Evolutionary conservation across 2,329 filamentous ascomycete genomes (phyloP).

Genomic region (Xylaria digitata): DNA sequence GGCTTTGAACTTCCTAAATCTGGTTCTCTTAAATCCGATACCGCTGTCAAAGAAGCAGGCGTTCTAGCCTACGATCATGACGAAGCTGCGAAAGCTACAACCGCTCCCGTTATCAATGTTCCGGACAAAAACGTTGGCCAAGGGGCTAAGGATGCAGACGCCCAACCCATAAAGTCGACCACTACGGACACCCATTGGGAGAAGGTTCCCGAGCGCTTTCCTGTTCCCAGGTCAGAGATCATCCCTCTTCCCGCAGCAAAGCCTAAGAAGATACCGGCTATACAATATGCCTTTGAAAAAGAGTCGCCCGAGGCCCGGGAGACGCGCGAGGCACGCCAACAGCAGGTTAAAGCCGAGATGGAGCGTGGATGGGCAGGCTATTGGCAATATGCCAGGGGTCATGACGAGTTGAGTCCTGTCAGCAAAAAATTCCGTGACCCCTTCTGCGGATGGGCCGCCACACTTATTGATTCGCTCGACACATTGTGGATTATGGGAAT

Average conservation of each 20-base stretch:
- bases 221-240: constrained; percentile 75
- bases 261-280: constrained; percentile 75
- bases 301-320: constrained; percentile 71
- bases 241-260: constrained; percentile 80
- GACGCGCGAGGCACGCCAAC: constrained; percentile 71
- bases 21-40: constrained; percentile 28
- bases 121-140: constrained; percentile 48
- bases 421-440: constrained; percentile 76
- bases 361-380: constrained; percentile 86
- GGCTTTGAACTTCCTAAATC: constrained; percentile 32
- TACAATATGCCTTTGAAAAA: constrained; percentile 78
- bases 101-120: constrained; percentile 44
- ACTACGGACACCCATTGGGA: constrained; percentile 72
- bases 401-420: constrained; percentile 86
- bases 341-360: constrained; percentile 78
- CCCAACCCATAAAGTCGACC: constrained; percentile 41
- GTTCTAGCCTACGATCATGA: constrained; percentile 45
- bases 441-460: constrained; percentile 83
- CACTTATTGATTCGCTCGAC: constrained; percentile 74
- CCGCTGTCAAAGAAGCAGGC: constrained; percentile 30
- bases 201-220: constrained; percentile 80
- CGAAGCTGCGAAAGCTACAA: constrained; percentile 43
- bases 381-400: constrained; percentile 80
- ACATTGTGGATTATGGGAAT: constrained; percentile 80
- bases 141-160: constrained; percentile 44